Evolutionary conservation across 495 filamentous ascomycete species (phyloP).

Genomic region (Rhypophila decipiens): DNA sequence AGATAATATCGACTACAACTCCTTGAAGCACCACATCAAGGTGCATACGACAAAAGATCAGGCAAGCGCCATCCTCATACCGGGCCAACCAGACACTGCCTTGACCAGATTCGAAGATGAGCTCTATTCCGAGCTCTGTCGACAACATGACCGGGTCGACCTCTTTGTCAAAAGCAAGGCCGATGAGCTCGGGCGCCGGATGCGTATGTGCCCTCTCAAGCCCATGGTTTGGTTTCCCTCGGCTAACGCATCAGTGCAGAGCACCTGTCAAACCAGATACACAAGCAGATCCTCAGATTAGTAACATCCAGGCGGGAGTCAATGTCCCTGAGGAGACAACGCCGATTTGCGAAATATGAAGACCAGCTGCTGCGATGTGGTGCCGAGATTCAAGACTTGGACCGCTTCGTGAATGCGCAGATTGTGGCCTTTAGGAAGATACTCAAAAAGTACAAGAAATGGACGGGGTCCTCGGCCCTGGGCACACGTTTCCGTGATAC

Average conservation of each 20-base stretch:
- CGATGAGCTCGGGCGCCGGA: slow-evolving; percentile 57
- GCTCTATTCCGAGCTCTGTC: slow-evolving; percentile 54
- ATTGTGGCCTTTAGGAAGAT: slow-evolving; percentile 63
- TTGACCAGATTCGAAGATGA: slow-evolving; percentile 53
- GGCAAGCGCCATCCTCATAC: slow-evolving; percentile 59
- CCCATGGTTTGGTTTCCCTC: no score
- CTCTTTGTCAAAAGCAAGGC: slow-evolving; percentile 66
- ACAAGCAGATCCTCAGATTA: slow-evolving; percentile 39
- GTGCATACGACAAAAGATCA: slow-evolving; percentile 55
- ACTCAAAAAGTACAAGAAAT: slow-evolving; percentile 72
- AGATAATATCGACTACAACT: slow-evolving; percentile 73
- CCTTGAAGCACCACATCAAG: slow-evolving; percentile 69
- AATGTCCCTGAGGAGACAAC: slow-evolving; percentile 32
- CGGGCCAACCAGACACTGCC: slow-evolving; percentile 48
- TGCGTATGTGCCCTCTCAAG: slow-evolving; percentile 48
- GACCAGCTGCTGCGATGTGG: slow-evolving; percentile 43
- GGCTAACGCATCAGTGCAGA: no score
- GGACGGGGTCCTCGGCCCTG: slow-evolving; percentile 58
- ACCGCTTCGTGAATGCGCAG: slow-evolving; percentile 59
- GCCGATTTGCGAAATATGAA: slow-evolving; percentile 45
- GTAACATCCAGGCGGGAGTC: slow-evolving; percentile 20
- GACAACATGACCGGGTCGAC: slow-evolving; percentile 61
- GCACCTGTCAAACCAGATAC: slow-evolving; percentile 46
- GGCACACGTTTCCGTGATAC: slow-evolving; percentile 52
- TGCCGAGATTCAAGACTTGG: slow-evolving; percentile 54